Conservation (phyloP, 805 yeast species). For the Ogataea methylovora region DNA sequence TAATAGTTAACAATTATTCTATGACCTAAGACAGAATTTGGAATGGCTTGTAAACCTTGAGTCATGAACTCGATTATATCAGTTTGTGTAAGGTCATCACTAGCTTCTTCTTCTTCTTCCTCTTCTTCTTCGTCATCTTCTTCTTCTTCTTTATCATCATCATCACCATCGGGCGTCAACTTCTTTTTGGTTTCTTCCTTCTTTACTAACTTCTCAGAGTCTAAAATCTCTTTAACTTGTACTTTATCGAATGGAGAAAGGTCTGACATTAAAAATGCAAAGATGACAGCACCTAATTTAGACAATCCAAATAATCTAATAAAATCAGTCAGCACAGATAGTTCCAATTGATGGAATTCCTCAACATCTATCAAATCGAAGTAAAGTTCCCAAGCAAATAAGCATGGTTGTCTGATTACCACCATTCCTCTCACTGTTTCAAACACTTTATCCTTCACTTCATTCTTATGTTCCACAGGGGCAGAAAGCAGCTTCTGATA, state of each 20-base stretch:
- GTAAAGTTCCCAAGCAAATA: slow-evolving; percentile 63
- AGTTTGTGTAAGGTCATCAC: slow-evolving; percentile 18
- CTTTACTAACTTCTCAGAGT: slow-evolving; percentile 5
- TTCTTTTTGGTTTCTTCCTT: slow-evolving; percentile 10
- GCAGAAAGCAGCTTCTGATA: slow-evolving; percentile 44
- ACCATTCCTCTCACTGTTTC: slow-evolving; percentile 68
- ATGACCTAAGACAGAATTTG: slow-evolving; percentile 47
- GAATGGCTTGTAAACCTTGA: slow-evolving; percentile 29
- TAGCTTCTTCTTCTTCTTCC: not conserved
- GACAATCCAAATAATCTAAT: slow-evolving; percentile 46
- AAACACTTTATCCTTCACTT: slow-evolving; percentile 33
- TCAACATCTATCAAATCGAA: slow-evolving; percentile 66
- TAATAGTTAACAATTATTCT: slow-evolving; percentile 58
- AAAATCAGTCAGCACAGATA: slow-evolving; percentile 39
- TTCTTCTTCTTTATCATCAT: slow-evolving; percentile 11
- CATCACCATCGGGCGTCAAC: slow-evolving; percentile 15
- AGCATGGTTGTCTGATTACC: slow-evolving; percentile 50
- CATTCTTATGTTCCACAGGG: slow-evolving; percentile 36
- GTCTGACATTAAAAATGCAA: slow-evolving; percentile 60
- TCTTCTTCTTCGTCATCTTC: slow-evolving; percentile 7
- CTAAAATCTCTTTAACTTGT: slow-evolving; percentile 15
- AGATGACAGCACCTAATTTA: slow-evolving; percentile 52
- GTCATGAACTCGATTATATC: slow-evolving; percentile 32
- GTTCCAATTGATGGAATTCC: slow-evolving; percentile 41
- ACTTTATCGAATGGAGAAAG: slow-evolving; percentile 51